Evolutionary conservation across 1,284 basidiomycete species (phyloP), one percentile per base, ranked within the genome.

Genomic region (Rhodotorula sp.): DNA sequence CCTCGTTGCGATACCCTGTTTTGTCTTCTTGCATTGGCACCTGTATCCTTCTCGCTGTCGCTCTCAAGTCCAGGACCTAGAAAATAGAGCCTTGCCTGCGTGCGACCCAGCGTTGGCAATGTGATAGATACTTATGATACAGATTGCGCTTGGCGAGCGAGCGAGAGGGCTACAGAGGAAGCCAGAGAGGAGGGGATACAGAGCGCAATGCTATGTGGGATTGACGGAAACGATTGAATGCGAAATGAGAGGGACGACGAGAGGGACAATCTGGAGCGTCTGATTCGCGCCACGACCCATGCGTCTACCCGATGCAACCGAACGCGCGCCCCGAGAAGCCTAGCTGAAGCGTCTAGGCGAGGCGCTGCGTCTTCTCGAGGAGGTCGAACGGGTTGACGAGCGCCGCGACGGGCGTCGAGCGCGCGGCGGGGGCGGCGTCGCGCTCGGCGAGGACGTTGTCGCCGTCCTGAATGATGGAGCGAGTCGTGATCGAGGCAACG

Each of bases 351-450:
- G n/a, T n/a, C 57, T 66, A 71, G 44, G 42, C 41, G 9, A 64
- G 45, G 10, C 70, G 53, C 7, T n/a, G 14, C 23, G 58, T 49
- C 44, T 58, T 25, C 45, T 71, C 70, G 42, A 71, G 63, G 4
- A 53, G 21, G 5, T 17, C 70, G 59, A 71, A 71, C 9, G 70
- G 70, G 63, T 71, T 71, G 27, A 58, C 49, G 21, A 71, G 60
- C 27, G 13, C 16, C 13, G 44, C 52, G n/a, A 16, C 25, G 4
- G 70, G 70, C 3, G 70, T 71, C 17, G 52, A 41, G 27, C 63
- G 59, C 17, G 56, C 34, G 9, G 49, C 46, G 46, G 48, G 3
- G 21, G 25, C 42, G 25, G 19, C 13, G 34, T 19, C 59, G 17
- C 65, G 52, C 53, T 60, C 46, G 5, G n/a, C 58, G 34, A 61